A percentile compares a stretch with the other conserved stretches of the same genome.
phyloP scores from a whole-genome alignment of 2,329 filamentous ascomycete genomes.

The Hyphodiscus sp. region DNA sequence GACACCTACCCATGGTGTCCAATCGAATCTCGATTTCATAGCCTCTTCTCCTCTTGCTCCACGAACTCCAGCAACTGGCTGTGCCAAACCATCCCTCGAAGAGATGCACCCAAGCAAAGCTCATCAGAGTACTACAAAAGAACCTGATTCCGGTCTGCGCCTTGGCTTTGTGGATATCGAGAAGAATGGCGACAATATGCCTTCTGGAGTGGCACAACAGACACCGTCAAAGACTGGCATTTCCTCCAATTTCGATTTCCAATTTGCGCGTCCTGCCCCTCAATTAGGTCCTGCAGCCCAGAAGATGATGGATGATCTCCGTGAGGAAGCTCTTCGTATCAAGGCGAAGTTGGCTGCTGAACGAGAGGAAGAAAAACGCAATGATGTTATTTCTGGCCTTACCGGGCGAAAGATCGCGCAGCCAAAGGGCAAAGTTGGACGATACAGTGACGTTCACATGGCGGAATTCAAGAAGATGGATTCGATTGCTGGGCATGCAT shows the following conservation, averaged over 20 bases:
- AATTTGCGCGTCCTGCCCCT: conserved; percentile 47
- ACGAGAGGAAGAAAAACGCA: conserved; percentile 47
- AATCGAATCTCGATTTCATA: conserved; percentile 19
- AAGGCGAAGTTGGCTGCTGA: conserved; percentile 61
- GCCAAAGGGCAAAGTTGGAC: conserved; percentile 68
- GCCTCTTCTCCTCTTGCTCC: conserved; percentile 23
- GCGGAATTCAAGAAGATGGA: conserved; percentile 96
- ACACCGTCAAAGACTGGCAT: conserved; percentile 57
- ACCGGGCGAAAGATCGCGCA: conserved; percentile 67
- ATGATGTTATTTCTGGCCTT: conserved; percentile 44
- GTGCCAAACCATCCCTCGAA: conserved; percentile 62
- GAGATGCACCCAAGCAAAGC: conserved; percentile 91
- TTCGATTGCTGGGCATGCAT: conserved; percentile 82
- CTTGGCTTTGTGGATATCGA: conserved; percentile 73
- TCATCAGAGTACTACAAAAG: conserved; percentile 66
- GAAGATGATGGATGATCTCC: conserved; percentile 58
- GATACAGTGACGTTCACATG: conserved; percentile 82
- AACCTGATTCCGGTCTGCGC: conserved; percentile 72
- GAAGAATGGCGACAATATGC: conserved; percentile 32
- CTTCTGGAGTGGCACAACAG: conserved; percentile 41
- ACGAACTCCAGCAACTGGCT: conserved; percentile 56
- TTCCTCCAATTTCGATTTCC: conserved; percentile 59
- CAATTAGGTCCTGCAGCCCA: conserved; percentile 56
- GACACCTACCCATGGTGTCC: conserved; percentile 12
- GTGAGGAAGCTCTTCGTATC: conserved; percentile 64